Conservation (phyloP, 1,284 basidiomycete species). For the Sporisorium sorghi region DNA sequence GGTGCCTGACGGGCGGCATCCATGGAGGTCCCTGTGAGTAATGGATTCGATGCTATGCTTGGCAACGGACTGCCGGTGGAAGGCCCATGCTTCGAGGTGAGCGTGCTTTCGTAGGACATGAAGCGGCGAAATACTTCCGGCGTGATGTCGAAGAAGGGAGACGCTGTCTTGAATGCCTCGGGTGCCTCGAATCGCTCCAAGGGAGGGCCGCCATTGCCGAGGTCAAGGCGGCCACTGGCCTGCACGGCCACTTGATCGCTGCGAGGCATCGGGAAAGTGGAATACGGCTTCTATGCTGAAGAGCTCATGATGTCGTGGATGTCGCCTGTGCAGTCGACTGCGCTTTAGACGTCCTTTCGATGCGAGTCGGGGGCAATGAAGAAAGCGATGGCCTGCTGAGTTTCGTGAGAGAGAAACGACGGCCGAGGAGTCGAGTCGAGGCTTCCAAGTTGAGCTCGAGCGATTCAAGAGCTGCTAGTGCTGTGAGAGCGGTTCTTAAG, state of each 20-base stretch:
- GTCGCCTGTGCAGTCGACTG: neutral
- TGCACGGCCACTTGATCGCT: constrained; percentile 10
- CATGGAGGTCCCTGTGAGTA: neutral
- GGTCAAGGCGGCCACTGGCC: constrained; percentile 10
- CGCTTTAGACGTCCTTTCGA: constrained; percentile 4
- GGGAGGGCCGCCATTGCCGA: neutral
- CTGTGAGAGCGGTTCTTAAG: neutral
- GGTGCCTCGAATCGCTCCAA: neutral
- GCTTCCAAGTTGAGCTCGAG: neutral
- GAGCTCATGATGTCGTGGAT: neutral
- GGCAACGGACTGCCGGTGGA: neutral
- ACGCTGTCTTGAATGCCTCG: neutral
- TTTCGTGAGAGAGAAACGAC: no score
- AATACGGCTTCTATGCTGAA: constrained; percentile 1
- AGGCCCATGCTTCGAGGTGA: neutral
- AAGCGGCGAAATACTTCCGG: constrained; percentile 35
- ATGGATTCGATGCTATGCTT: neutral
- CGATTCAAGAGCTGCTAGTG: neutral
- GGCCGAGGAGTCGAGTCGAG: no score
- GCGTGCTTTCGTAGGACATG: constrained; percentile 27
- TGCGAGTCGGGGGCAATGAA: neutral
- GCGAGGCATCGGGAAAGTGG: constrained; percentile 11
- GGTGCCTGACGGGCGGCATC: neutral
- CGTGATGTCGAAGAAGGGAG: constrained; percentile 16
- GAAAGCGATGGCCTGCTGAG: no score